phyloP scores from a whole-genome alignment of 179 eudicot species.

The Vitellaria paradoxa region DNA sequence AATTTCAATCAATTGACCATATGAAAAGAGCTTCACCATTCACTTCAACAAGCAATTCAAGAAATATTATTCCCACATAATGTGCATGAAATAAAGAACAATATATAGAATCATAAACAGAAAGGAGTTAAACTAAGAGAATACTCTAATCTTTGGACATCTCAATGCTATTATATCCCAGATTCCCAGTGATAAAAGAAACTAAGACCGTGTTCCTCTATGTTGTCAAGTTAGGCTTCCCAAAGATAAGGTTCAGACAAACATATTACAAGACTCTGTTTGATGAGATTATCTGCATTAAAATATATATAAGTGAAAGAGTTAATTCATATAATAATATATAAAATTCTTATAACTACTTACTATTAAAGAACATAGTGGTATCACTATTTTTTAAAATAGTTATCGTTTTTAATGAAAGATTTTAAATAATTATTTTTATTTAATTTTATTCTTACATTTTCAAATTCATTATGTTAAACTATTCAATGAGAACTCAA shows the following conservation, averaged over 20 bases:
- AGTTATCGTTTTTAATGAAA: neutral
- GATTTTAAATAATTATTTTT: neutral
- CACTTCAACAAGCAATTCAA: neutral
- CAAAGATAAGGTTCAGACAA: neutral
- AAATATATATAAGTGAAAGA: neutral
- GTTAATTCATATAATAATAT: neutral
- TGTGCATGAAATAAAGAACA: neutral
- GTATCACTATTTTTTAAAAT: too few relatives aligned
- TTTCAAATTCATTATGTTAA: too few relatives aligned
- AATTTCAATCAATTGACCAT: neutral
- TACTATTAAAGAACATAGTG: too few relatives aligned
- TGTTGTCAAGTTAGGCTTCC: neutral
- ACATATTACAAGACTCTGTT: too few relatives aligned
- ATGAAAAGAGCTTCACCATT: neutral
- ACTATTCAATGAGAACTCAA: too few relatives aligned
- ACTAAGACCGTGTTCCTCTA: neutral
- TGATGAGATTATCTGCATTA: too few relatives aligned
- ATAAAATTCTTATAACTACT: too few relatives aligned
- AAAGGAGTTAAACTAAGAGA: neutral
- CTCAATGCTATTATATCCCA: neutral
- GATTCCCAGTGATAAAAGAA: too few relatives aligned
- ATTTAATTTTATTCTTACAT: too few relatives aligned
- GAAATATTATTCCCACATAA: neutral
- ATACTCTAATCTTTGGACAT: neutral
- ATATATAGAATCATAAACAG: neutral